phyloP scores from a whole-genome alignment of 495 filamentous ascomycete genomes.

The Neurospora terricola region DNA sequence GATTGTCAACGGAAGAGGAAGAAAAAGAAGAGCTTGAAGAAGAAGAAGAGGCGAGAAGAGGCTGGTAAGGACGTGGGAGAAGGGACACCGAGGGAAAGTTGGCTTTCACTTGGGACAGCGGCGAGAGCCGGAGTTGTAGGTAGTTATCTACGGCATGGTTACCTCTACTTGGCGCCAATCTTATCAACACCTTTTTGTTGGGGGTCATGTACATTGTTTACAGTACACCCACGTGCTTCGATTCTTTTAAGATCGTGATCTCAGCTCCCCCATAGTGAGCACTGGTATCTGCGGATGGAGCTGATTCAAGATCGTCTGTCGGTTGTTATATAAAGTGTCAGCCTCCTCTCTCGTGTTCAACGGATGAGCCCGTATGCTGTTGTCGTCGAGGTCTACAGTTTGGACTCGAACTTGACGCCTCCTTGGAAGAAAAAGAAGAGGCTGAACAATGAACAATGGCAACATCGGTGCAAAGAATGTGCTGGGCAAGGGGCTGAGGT shows the following conservation, averaged over 20 bases:
- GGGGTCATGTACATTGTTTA: background rate
- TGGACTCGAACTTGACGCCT: background rate
- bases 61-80: background rate
- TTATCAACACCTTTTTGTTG: background rate
- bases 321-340: background rate
- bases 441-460: background rate
- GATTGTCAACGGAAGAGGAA: background rate
- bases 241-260: background rate
- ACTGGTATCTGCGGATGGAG: background rate
- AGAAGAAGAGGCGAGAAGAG: background rate
- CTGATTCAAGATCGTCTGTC: background rate
- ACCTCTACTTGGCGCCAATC: background rate
- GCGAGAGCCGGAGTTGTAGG: background rate
- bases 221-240: background rate
- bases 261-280: background rate
- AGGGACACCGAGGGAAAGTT: background rate
- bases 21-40: background rate
- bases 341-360: background rate
- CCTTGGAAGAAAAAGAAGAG: background rate
- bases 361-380: background rate
- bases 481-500: background rate
- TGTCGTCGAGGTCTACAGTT: background rate
- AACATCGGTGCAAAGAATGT: background rate
- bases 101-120: background rate
- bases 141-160: background rate